A percentile compares a stretch with the other conserved stretches of the same genome.
Evolutionary conservation across 257 asterid species (phyloP).

Genomic region (Solanum stenotomum): DNA sequence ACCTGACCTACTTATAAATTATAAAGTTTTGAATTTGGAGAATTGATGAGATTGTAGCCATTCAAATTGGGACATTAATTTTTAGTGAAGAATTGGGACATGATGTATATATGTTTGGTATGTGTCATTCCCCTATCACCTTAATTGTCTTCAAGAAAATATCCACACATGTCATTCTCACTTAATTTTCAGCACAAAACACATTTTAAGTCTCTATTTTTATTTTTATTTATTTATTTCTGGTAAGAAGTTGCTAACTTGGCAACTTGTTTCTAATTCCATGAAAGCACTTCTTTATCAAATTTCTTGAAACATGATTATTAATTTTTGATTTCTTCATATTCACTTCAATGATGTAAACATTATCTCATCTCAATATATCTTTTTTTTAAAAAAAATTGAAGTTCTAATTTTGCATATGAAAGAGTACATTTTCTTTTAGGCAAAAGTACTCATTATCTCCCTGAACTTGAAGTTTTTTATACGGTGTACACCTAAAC

Average conservation of each 20-base stretch:
- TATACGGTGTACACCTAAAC: too few species aligned
- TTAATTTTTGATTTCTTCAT: not conserved
- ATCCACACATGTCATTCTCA: not conserved
- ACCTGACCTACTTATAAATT: too few species aligned
- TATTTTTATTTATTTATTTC: not conserved
- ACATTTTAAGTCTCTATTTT: not conserved
- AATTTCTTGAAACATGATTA: not conserved
- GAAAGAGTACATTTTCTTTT: not conserved
- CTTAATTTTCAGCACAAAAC: not conserved
- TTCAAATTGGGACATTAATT: too few species aligned
- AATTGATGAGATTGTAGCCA: not conserved
- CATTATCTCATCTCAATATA: not conserved
- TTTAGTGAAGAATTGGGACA: too few species aligned
- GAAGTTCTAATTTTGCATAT: not conserved
- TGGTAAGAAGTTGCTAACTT: not conserved
- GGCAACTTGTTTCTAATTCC: not conserved
- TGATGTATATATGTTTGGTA: not conserved
- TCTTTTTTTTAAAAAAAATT: too few species aligned
- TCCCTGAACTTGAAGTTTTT: too few species aligned
- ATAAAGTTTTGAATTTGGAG: not conserved
- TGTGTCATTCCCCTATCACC: not conserved
- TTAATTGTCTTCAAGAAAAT: not conserved
- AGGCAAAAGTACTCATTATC: too few species aligned
- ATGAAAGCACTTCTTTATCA: conserved; percentile 1
- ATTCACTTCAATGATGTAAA: not conserved